Evolutionary conservation across 495 filamentous ascomycete species (phyloP), one percentile per base, ranked within the genome.

Genomic region (Terfezia boudieri): DNA sequence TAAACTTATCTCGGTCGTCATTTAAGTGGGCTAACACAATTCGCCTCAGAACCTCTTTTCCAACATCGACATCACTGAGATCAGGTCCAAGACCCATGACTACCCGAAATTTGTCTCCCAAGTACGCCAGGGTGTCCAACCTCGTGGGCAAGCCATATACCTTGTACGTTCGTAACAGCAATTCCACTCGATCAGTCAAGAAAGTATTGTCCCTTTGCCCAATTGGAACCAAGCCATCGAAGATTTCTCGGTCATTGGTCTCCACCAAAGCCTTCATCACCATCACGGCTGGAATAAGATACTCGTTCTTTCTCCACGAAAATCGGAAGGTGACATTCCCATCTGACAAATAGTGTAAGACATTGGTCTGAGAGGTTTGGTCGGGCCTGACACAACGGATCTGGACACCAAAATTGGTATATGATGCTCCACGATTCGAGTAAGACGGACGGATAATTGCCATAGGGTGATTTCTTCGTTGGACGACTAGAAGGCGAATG

Each of bases 221-320:
- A 9, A 83, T 83, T 7, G 76, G 75, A 17, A 94, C 80, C 37
- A 96, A 70, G 16, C 78, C 81, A 67, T 98, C 89, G 59, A 88
- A 98, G 50, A 98, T 90, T 63, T 94, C 87, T 52, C 86, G 78
- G 60, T 98, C 90, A 60, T 94, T 96, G 11, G 90, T 96, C 67
- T 98, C 88, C 17, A 87, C 76, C 49, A 98, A 74, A 2, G 90
- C 90, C 71, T 95, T 96, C 57, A 98, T 68, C 12, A 95, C 77
- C 90, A 98, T 95, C 76, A 94, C 80, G 56, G 86, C 83, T 16
- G 90, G 90, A 12, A 98, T 75, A 22, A 95, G 74, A 64, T 83
- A 98, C 69, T 96, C 90, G 58, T 85, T 85, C 73, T 98, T 98
- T 58, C 89, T 75, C 90, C 90, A 98, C 1, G 89, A 94, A 68